Evolutionary conservation across 805 yeast species (phyloP).

Genomic region (Saturnispora galanensis): DNA sequence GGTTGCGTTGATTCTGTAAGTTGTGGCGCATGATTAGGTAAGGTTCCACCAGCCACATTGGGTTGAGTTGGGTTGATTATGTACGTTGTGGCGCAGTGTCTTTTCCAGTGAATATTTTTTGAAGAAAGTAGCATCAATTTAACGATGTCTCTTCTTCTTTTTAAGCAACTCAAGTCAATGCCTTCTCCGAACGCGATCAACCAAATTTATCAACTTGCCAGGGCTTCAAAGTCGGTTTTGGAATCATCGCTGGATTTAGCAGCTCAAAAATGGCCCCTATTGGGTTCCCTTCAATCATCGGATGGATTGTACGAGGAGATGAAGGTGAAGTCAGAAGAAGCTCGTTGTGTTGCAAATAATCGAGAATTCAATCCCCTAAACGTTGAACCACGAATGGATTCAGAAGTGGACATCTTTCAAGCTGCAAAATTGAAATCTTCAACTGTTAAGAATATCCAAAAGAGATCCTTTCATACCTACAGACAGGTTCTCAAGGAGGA

Average conservation of each 20-base stretch:
- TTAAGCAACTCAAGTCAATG: not conserved
- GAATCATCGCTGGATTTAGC: slow-evolving; percentile 15
- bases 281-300: slow-evolving; percentile 17
- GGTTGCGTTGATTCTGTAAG: too few relatives aligned
- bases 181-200: slow-evolving; percentile 22
- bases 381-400: slow-evolving; percentile 7
- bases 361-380: slow-evolving; percentile 13
- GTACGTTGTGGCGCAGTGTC: too few relatives aligned
- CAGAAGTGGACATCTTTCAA: slow-evolving; percentile 24
- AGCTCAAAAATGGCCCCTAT: slow-evolving; percentile 16
- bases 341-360: slow-evolving; percentile 13
- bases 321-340: slow-evolving; percentile 18
- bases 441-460: slow-evolving; percentile 2
- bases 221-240: slow-evolving; percentile 22
- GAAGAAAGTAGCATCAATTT: not conserved
- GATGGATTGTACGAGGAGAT: slow-evolving; percentile 22
- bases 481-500: slow-evolving; percentile 1
- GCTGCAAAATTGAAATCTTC: slow-evolving; percentile 26
- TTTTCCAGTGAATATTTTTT: not conserved
- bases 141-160: not conserved
- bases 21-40: too few relatives aligned
- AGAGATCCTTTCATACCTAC: slow-evolving; percentile 9
- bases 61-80: too few relatives aligned
- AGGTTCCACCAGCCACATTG: too few relatives aligned
- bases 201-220: slow-evolving; percentile 19